phyloP scores from a whole-genome alignment of 345 rosid genomes.

The Syzygium grande region DNA sequence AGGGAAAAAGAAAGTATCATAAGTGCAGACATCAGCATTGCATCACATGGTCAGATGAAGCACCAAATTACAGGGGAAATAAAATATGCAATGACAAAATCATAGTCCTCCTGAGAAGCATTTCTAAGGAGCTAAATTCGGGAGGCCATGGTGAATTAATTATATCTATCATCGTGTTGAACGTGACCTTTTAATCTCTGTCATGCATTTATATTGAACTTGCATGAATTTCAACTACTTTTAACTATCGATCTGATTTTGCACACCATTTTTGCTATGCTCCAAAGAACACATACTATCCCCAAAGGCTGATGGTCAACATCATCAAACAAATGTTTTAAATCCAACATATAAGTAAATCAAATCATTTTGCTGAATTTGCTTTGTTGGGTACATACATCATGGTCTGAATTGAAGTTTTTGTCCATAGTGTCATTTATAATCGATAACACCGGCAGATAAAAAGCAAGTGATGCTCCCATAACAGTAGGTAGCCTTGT shows the following conservation, averaged over 20 bases:
- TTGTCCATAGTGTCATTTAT: slow-evolving; percentile 57
- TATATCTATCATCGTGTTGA: not conserved
- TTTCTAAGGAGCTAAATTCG: not conserved
- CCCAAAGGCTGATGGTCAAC: not conserved
- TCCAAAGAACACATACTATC: not conserved
- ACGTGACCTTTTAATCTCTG: not conserved
- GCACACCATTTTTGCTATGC: not conserved
- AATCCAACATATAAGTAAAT: not conserved
- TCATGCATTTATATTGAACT: not conserved
- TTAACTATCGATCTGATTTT: not conserved
- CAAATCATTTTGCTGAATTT: not conserved
- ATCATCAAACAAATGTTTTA: not conserved
- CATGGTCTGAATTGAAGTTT: slow-evolving; percentile 39
- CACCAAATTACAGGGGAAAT: not conserved
- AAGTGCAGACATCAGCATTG: not conserved
- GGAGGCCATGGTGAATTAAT: not conserved
- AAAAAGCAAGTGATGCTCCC: slow-evolving; percentile 80
- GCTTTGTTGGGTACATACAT: slow-evolving; percentile 28
- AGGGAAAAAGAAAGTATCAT: not conserved
- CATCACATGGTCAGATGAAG: not conserved
- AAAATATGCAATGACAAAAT: not conserved
- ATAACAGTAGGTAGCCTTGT: slow-evolving; percentile 93
- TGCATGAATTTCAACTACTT: not conserved
- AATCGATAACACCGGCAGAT: slow-evolving; percentile 66
- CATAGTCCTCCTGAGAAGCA: not conserved